Base-by-base conservation (phyloP, 2,329 filamentous ascomycete genomes). In the Grosmannia serpens region DNA sequence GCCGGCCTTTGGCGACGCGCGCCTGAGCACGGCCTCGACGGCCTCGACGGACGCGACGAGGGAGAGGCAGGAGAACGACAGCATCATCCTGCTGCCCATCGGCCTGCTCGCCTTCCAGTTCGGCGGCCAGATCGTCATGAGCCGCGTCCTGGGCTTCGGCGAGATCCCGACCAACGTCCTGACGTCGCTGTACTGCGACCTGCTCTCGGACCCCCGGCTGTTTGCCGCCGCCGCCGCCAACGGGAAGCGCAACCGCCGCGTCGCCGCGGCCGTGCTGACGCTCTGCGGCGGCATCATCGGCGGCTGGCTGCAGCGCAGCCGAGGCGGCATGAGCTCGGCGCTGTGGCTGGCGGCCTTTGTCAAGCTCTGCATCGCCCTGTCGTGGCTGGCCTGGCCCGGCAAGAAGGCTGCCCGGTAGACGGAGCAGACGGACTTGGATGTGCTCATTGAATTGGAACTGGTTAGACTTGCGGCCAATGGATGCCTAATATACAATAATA, bases 301-400 rank as follows among this genome's bases (percentile, higher is more conserved):
- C 4, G 80, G 80, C 0, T 54, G 77, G 13, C 70, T 82, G 0
- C 53, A 79, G 11, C 80, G 80, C 0, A 77, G 79, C 22, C 73
- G 74, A 0, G 78, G 75, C 0, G 78, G 81, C 50, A 64, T 1
- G 62, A 55, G 58, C 17, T 46, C 58, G 5, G 60, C 56, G 15
- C 65, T 87, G 60, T 87, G 83, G 83, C 74, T 78, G n/a, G 82
- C 81, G 0, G 76, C 79, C 0, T 69, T 64, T 0, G 64, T 87
- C 53, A 88, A 88, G 70, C 64, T 78, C 1, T 46, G 71, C 2
- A 81, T 86, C 60, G 74, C 83, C 0, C 26, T 80, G 2, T 71
- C 78, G 0, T 88, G 85, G 85, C 70, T 82, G 20, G 63, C 79
- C 1, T 88, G 85, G 85, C 81, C 77, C 4, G 74, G 55, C 58